These are phyloP conservation scores for Ustilago curta DNA, from an alignment of 1,284 basidiomycete genomes.

Conservation along the genomic window DNA sequence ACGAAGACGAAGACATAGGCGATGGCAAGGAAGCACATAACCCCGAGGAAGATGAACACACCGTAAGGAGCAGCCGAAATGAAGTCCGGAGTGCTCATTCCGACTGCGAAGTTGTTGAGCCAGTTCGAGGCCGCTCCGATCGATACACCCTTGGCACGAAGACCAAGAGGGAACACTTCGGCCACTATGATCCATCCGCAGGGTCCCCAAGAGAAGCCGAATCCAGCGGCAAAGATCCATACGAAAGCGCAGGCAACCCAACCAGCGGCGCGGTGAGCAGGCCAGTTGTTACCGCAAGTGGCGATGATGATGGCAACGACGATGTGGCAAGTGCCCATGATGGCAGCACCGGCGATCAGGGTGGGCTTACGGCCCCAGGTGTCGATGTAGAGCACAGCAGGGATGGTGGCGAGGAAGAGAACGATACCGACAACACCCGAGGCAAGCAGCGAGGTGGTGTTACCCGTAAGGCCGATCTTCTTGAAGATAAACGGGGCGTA, in stretches of 20 bases:
- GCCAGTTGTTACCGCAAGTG: conserved; percentile 75
- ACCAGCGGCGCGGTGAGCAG: conserved; percentile 73
- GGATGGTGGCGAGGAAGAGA: conserved; percentile 80
- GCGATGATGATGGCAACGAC: conserved; percentile 74
- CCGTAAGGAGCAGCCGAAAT: conserved; percentile 68
- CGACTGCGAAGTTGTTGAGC: conserved; percentile 79
- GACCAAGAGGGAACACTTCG: conserved; percentile 87
- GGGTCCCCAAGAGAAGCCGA: conserved; percentile 80
- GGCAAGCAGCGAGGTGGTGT: conserved; percentile 75
- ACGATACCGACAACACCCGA: conserved; percentile 83
- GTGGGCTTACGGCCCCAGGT: conserved; percentile 73
- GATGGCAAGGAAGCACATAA: conserved; percentile 76
- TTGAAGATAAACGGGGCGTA: conserved; percentile 80
- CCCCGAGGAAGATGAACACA: conserved; percentile 78
- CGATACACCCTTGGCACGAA: conserved; percentile 84
- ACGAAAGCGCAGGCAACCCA: conserved; percentile 74
- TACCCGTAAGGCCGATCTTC: conserved; percentile 76
- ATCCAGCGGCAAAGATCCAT: conserved; percentile 83
- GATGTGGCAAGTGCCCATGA: conserved; percentile 81
- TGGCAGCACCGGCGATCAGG: conserved; percentile 74
- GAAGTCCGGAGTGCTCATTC: conserved; percentile 48
- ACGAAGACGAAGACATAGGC: conserved; percentile 73
- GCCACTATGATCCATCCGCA: conserved; percentile 84
- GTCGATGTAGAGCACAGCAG: conserved; percentile 80
- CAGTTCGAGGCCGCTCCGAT: conserved; percentile 86